These are phyloP conservation scores for Yamadazyma laniorum DNA, from an alignment of 805 yeast species.

Conservation along the genomic window DNA sequence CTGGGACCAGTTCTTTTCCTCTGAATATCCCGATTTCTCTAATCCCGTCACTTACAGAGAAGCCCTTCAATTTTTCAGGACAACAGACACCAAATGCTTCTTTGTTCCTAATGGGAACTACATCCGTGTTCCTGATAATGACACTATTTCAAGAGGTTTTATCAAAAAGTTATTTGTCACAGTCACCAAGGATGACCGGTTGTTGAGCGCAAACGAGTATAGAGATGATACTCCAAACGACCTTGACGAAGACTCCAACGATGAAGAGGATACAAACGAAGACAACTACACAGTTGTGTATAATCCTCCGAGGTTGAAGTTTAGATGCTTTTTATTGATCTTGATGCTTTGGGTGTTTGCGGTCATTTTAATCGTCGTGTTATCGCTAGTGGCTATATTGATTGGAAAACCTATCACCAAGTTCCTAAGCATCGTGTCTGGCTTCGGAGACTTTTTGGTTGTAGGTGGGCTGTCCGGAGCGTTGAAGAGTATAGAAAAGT, in stretches of 20 bases:
- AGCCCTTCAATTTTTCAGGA: constrained; percentile 43
- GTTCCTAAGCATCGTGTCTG: constrained; percentile 6
- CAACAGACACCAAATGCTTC: constrained; percentile 46
- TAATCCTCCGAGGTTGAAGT: constrained; percentile 74
- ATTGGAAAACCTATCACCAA: constrained; percentile 27
- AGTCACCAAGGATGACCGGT: constrained; percentile 75
- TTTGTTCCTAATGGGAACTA: constrained; percentile 80
- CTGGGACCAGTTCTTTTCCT: constrained; percentile 42
- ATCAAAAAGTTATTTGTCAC: constrained; percentile 71
- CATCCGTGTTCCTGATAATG: constrained; percentile 85
- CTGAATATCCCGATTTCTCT: constrained; percentile 46
- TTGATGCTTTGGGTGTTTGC: constrained; percentile 48
- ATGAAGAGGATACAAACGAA: constrained; percentile 36
- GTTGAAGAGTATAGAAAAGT: background rate
- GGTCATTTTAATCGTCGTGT: constrained; percentile 25
- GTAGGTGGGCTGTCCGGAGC: background rate
- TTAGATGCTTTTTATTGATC: constrained; percentile 52
- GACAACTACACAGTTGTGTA: constrained; percentile 71
- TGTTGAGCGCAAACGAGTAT: constrained; percentile 28
- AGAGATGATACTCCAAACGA: background rate
- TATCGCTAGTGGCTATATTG: constrained; percentile 22
- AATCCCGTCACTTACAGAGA: constrained; percentile 52
- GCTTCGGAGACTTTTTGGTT: background rate
- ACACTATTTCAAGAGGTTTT: constrained; percentile 65
- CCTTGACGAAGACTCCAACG: constrained; percentile 16